Conservation (phyloP, 371 early-diverging fungal genomes). For the Circinella minor region DNA sequence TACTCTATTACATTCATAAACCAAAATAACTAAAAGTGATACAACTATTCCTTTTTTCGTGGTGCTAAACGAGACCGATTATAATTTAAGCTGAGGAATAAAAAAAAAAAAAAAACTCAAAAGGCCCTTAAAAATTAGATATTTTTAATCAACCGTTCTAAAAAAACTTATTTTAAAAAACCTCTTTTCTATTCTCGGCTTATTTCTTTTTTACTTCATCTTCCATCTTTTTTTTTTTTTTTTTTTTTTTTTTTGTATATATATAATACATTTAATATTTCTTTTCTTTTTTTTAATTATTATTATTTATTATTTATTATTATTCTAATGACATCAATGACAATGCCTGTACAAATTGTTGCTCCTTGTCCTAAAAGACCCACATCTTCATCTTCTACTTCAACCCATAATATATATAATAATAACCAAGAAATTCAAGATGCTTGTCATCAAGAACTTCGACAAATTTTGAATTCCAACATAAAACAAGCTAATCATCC, state of each 20-base stretch:
- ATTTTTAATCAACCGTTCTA: too few relatives aligned
- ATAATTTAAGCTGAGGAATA: too few relatives aligned
- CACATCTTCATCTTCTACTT: not conserved
- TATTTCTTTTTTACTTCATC: too few relatives aligned
- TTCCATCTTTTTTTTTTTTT: not conserved
- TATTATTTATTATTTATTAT: not conserved
- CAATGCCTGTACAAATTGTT: slow-evolving; percentile 3
- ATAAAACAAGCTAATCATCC: not conserved
- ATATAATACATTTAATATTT: not conserved
- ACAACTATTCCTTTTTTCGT: too few relatives aligned
- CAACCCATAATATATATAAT: too few relatives aligned
- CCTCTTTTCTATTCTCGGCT: too few relatives aligned
- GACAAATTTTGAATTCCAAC: not conserved
- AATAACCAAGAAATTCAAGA: slow-evolving; percentile 7
- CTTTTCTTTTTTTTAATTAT: not conserved
- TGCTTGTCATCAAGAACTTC: slow-evolving; percentile 5
- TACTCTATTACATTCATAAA: too few relatives aligned
- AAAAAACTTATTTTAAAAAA: too few relatives aligned
- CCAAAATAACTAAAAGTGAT: too few relatives aligned
- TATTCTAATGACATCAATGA: not conserved
- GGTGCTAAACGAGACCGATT: too few relatives aligned
- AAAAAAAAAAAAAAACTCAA: too few relatives aligned
- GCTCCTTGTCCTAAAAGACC: slow-evolving; percentile 6
- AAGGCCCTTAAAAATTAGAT: too few relatives aligned
- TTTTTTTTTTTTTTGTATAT: not conserved